Evolutionary conservation across 345 rosid species (phyloP), one percentile per base, ranked within the genome.

Genomic region (Salix arbutifolia): DNA sequence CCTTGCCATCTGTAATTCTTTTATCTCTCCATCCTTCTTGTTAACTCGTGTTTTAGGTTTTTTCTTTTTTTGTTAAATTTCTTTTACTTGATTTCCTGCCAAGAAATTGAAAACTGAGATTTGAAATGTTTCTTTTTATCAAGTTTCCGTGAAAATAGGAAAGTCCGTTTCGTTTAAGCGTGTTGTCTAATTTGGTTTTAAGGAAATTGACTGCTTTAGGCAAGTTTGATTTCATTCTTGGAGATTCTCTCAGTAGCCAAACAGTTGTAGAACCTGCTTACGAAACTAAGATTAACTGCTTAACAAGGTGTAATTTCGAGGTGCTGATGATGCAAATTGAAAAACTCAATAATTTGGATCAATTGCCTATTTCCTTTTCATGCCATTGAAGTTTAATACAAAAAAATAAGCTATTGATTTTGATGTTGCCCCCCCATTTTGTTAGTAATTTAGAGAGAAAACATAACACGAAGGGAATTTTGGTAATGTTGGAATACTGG

Each of bases 1-100:
- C 46, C 92, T 96, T 44, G 99, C 99, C 79, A 96, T 96, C 81
- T 96, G 99, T 95, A 90, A 79, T 74, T 48, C 35, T 52, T 56
- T 21, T 30, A 19, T 61, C 71, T 71, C 71, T 75, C 76, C 11
- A 48, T 74, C 11, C 65, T 40, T 79, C 31, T 71, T 58, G 37
- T 74, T 48, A 28, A 28, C 48, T 52, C n/a, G 38, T 50, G 19
- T 38, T 4, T 17, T 81, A 77, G 86, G 87, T 80, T 80, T 84
- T 76, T 75, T n/a, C 46, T 5, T 33, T 5, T 33, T 33, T 33
- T 33, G 37, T 35, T 35, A 35, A 28, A 21, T 73, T 48, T 25
- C 19, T 14, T 71, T 21, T 58, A 23, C 52, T 46, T 38, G 11
- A 5, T 74, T 58, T 10, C 18, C 6, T 11, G 17, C 25, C 23